Conservation (phyloP, 2,329 filamentous ascomycete genomes). For the Colletotrichum sp. region DNA sequence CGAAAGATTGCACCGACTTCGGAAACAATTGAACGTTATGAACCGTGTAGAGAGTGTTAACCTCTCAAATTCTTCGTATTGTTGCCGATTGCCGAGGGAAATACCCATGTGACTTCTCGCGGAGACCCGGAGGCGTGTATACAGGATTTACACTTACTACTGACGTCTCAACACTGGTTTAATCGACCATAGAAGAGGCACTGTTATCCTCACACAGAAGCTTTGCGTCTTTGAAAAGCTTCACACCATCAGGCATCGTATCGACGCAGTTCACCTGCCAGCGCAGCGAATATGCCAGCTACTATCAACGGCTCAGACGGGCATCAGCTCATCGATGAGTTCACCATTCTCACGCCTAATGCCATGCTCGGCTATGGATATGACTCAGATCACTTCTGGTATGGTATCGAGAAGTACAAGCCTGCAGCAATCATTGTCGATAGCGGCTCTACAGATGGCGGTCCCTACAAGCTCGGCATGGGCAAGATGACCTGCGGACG, state of each 20-base stretch:
- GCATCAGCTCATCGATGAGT: background rate
- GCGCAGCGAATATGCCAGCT: background rate
- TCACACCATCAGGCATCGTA: background rate
- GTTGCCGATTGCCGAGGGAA: background rate
- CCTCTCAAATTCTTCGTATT: background rate
- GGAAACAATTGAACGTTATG: background rate
- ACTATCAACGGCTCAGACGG: background rate
- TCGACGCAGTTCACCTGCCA: background rate
- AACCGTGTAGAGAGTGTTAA: background rate
- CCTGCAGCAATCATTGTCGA: conserved; percentile 39
- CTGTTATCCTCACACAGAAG: background rate
- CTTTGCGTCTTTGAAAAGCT: background rate
- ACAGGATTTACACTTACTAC: background rate
- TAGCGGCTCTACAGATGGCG: conserved; percentile 39
- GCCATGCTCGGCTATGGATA: conserved; percentile 57
- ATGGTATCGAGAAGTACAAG: conserved; percentile 30
- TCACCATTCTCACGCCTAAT: conserved; percentile 44
- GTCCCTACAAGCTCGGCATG: conserved; percentile 44
- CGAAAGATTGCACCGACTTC: background rate
- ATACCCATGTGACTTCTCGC: background rate
- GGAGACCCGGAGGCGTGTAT: background rate
- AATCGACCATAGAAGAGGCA: background rate
- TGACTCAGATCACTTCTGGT: conserved; percentile 31
- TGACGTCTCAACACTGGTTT: background rate
- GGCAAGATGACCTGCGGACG: conserved; percentile 43